phyloP scores from a whole-genome alignment of 495 filamentous ascomycete species.

The Penicillium canariense region DNA sequence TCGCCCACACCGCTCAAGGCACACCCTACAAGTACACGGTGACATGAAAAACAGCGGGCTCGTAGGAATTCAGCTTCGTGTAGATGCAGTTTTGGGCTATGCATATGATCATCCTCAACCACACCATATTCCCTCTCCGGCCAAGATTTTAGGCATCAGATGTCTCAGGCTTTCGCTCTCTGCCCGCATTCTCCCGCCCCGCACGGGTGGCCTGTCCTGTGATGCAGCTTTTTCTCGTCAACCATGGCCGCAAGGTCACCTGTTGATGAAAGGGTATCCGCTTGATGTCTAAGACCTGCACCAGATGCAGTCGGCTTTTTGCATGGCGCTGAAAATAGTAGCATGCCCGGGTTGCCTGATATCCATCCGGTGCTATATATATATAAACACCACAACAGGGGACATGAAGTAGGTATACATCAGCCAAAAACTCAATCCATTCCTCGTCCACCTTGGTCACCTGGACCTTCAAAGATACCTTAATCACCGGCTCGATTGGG shows the following conservation, averaged over 20 bases:
- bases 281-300: constrained; percentile 25
- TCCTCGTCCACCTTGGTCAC: too few relatives aligned
- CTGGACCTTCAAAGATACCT: not conserved
- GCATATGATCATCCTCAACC: constrained; percentile 12
- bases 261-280: not conserved
- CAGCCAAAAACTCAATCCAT: not conserved
- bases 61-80: not conserved
- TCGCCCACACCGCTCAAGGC: not conserved
- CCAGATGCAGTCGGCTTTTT: not conserved
- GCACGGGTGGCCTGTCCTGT: constrained; percentile 2
- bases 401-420: not conserved
- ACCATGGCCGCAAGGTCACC: not conserved
- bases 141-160: not conserved
- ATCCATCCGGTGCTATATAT: not conserved
- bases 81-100: constrained; percentile 1
- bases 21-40: not conserved
- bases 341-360: not conserved
- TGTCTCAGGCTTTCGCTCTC: constrained; percentile 14
- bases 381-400: constrained; percentile 16
- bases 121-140: constrained; percentile 2
- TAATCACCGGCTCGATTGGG: not conserved
- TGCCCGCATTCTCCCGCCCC: constrained; percentile 2
- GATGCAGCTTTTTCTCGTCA: constrained; percentile 2
- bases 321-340: constrained; percentile 11
- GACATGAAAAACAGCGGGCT: not conserved